phyloP scores from a whole-genome alignment of 176 grass and related monocot genomes.

The Neostapfia colusana region DNA sequence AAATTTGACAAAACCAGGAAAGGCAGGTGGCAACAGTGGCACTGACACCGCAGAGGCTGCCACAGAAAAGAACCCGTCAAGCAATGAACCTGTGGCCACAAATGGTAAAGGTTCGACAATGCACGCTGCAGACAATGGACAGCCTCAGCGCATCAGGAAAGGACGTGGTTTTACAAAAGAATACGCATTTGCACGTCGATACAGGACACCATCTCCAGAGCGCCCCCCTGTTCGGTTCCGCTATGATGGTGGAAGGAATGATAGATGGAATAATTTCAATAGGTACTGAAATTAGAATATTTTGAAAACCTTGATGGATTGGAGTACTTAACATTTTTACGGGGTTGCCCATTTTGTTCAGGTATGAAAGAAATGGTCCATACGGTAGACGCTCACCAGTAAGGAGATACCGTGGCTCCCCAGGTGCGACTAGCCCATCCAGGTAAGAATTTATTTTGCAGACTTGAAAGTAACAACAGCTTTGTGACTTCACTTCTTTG shows the following conservation, averaged over 20 bases:
- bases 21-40: conserved; percentile 19
- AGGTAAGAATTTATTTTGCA: conserved; percentile 43
- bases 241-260: conserved; percentile 64
- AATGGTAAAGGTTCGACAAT: conserved; percentile 39
- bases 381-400: conserved; percentile 46
- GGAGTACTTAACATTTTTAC: conserved; percentile 25
- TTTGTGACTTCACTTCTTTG: neutral
- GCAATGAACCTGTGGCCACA: conserved; percentile 45
- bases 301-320: neutral
- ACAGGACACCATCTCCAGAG: conserved; percentile 77
- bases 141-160: conserved; percentile 65
- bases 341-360: conserved; percentile 24
- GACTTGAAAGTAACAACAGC: neutral
- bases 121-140: conserved; percentile 42
- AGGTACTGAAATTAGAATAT: conserved; percentile 44
- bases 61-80: conserved; percentile 28
- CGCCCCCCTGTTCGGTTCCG: conserved; percentile 43
- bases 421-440: conserved; percentile 54
- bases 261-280: conserved; percentile 52
- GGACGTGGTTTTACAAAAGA: conserved; percentile 74
- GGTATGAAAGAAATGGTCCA: conserved; percentile 52
- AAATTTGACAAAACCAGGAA: conserved; percentile 19
- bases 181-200: conserved; percentile 67
- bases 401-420: conserved; percentile 50
- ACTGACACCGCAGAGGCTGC: conserved; percentile 36